These are phyloP conservation scores for Herpetomonas muscarum DNA, from an alignment of 208 protist genomes.

Conservation along the genomic window DNA sequence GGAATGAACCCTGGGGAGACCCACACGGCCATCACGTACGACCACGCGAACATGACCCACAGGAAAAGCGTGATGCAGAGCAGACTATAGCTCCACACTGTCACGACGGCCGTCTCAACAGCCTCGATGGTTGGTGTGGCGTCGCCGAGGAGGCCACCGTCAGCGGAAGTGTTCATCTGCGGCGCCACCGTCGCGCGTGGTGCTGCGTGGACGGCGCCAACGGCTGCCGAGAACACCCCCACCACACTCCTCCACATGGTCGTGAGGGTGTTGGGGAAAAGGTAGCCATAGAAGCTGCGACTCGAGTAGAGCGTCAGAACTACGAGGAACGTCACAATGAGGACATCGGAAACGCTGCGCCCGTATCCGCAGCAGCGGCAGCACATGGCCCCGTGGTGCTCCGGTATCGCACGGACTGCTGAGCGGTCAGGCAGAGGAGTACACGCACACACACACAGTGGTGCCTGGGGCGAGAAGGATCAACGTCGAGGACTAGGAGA, in stretches of 20 bases:
- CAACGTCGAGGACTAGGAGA: too few species aligned
- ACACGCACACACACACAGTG: too few species aligned
- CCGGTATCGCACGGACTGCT: too few species aligned
- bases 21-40: constrained; percentile 68
- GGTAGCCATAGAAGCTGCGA: constrained; percentile 68
- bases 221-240: not conserved
- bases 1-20: constrained; percentile 69
- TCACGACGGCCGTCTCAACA: constrained; percentile 15
- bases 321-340: constrained; percentile 52
- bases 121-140: not conserved
- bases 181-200: too few species aligned
- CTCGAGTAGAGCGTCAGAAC: constrained; percentile 61
- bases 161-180: too few species aligned
- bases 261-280: constrained; percentile 64
- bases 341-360: constrained; percentile 41
- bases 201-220: not conserved
- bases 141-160: not conserved
- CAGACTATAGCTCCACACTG: constrained; percentile 40
- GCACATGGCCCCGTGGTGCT: constrained; percentile 6
- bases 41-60: constrained; percentile 57
- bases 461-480: too few species aligned
- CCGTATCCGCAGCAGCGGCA: constrained; percentile 13
- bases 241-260: constrained; percentile 6
- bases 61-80: constrained; percentile 57
- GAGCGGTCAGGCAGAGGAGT: not conserved